Evolutionary conservation across 805 yeast genomes (phyloP).

Genomic region (Saturnispora kantuleensis): DNA sequence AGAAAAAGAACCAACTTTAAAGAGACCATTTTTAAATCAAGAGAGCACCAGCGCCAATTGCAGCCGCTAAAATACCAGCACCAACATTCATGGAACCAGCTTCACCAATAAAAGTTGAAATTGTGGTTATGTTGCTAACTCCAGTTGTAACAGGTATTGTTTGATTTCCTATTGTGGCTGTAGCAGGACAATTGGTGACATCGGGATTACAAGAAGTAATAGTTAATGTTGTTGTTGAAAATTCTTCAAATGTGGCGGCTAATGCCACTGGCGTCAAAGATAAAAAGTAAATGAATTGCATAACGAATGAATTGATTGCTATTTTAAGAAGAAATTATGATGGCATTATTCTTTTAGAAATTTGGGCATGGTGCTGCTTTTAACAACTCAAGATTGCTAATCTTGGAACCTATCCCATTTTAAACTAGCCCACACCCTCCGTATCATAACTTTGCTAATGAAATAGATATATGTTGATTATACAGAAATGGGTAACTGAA

Average conservation of each 20-base stretch:
- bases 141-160: background rate
- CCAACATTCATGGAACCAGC: slow-evolving; percentile 14
- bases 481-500: background rate
- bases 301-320: slow-evolving; percentile 11
- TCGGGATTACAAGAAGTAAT: slow-evolving; percentile 29
- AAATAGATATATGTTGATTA: too few relatives aligned
- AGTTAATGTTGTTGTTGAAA: slow-evolving; percentile 29
- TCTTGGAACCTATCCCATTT: background rate
- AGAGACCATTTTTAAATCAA: slow-evolving; percentile 15
- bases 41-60: slow-evolving; percentile 24
- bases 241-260: slow-evolving; percentile 24
- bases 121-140: slow-evolving; percentile 9
- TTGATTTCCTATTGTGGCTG: background rate
- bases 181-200: slow-evolving; percentile 26
- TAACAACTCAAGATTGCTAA: too few relatives aligned
- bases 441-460: background rate
- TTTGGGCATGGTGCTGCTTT: too few relatives aligned
- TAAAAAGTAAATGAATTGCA: slow-evolving; percentile 37
- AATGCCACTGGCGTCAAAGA: slow-evolving; percentile 25
- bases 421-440: background rate
- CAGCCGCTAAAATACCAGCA: slow-evolving; percentile 24
- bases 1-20: background rate
- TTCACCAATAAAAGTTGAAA: slow-evolving; percentile 7
- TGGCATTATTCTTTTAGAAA: background rate
- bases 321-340: background rate